Percentiles rank a stretch among this genome's conserved stretches.
Evolutionary conservation across 306 rosid species (phyloP).

Genomic region (Hippophae tibetana): DNA sequence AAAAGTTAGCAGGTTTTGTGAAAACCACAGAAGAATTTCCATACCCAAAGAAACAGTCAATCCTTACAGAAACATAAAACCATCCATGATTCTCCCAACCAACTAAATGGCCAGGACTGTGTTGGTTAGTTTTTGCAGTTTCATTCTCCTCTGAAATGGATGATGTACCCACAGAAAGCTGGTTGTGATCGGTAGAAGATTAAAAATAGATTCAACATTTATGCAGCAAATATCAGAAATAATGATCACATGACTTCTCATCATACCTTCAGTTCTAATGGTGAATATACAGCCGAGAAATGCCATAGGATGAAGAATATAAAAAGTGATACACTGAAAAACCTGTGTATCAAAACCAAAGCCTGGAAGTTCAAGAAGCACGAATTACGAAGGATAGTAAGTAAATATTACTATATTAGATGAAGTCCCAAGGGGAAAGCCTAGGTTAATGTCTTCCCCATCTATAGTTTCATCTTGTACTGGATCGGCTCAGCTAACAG

Average conservation of each 20-base stretch:
- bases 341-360: slow-evolving; percentile 96
- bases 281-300: slow-evolving; percentile 42
- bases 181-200: slow-evolving; percentile 16
- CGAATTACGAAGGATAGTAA: slow-evolving; percentile 30
- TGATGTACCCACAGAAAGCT: slow-evolving; percentile 36
- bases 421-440: no score
- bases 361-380: slow-evolving; percentile 89
- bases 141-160: slow-evolving; percentile 30
- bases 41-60: slow-evolving; percentile 94
- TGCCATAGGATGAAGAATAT: slow-evolving; percentile 69
- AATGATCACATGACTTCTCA: slow-evolving; percentile 18
- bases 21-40: slow-evolving; percentile 3
- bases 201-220: slow-evolving; percentile 16
- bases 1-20: neutral
- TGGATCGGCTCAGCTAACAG: no score
- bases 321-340: slow-evolving; percentile 81
- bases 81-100: slow-evolving; percentile 70
- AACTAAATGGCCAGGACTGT: slow-evolving; percentile 29
- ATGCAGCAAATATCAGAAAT: slow-evolving; percentile 14
- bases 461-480: no score
- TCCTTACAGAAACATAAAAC: slow-evolving; percentile 74
- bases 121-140: slow-evolving; percentile 32
- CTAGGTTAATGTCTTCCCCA: no score
- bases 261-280: slow-evolving; percentile 37
- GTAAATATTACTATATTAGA: slow-evolving; percentile 2